Conservation (phyloP, 805 yeast genomes). For the Maudiozyma serrabonitensis region DNA sequence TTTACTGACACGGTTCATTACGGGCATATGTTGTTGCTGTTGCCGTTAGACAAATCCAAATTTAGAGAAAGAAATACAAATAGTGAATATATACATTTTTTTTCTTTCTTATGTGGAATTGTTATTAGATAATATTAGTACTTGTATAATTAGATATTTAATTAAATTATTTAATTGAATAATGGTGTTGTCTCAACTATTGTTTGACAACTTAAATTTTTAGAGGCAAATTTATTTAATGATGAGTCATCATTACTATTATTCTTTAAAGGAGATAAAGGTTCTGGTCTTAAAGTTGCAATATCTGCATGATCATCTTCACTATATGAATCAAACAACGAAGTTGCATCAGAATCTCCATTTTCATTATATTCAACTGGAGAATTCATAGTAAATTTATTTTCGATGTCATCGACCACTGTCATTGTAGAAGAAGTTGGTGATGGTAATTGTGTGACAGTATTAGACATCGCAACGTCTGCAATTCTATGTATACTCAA, state of each 20-base stretch:
- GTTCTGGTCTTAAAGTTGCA: not conserved
- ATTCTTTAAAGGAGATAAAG: not conserved
- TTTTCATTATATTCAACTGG: not conserved
- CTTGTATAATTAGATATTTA: not conserved
- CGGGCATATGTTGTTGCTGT: constrained; percentile 9
- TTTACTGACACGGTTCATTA: not conserved
- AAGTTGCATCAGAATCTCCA: not conserved
- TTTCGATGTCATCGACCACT: too few species aligned
- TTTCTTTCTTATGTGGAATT: not conserved
- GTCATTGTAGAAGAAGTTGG: not conserved
- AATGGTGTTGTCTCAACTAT: not conserved
- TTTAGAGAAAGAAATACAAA: not conserved
- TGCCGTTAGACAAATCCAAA: constrained; percentile 3
- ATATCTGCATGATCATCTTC: not conserved
- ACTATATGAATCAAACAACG: not conserved
- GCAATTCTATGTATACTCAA: constrained; percentile 19
- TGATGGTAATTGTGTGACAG: not conserved
- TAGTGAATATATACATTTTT: too few species aligned
- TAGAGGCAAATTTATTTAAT: not conserved
- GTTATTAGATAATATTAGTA: not conserved
- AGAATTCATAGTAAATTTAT: too few species aligned
- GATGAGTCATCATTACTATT: too few species aligned
- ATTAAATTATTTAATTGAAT: too few species aligned
- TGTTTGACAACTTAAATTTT: constrained; percentile 1
- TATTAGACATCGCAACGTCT: constrained; percentile 7